Evolutionary conservation across 768 basidiomycete species (phyloP), one percentile per base, ranked within the genome.

Genomic region (Tylopilus sp.): DNA sequence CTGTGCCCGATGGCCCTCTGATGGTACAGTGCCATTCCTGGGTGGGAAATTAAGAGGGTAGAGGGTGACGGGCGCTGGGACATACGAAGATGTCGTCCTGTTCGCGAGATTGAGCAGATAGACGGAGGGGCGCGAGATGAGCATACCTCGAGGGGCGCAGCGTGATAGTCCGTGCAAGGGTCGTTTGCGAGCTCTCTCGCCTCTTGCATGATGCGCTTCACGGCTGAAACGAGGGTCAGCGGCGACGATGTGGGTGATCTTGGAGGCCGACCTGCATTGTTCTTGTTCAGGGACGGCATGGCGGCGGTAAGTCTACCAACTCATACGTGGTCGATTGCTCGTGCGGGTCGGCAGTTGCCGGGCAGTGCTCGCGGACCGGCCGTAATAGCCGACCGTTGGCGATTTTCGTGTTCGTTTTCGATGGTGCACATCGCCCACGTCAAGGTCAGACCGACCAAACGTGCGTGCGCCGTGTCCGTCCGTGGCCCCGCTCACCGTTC

Each of bases 1-100:
- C 94, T 33, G 92, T 94, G 16, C 85, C 91, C 14, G 79, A 65
- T 1, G 94, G 83, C 3, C 95, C 96, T 55, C 92, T 85, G 49
- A 98, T 78, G n/a, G 96, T 98, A 66, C 93, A 97, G 66, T 98
- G 95, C 96, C 96, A 98, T 78, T 95, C 83, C 76, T 86, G 12
- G 21, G 36, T n/a, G 46, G 48, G 29, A 37, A 54, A 60, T 57
- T 19, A 66, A 65, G 57, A 59, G 58, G 48, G 60, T 54, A 60
- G 50, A 45, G 54, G 34, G 43, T 6, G 50, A 45, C 29, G 45
- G 44, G 37, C 19, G 43, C 29, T 37, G 36, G 41, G 34, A 55
- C 88, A 68, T 69, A 91, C 92, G 64, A 94, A 94, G 58, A 94
- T 92, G 68, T 94, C 89, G 60, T 92, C 88, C 87, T 91, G 61